Evolutionary conservation across 306 rosid genomes (phyloP), one percentile per base, ranked within the genome.

Genomic region (Dryas drummondii): DNA sequence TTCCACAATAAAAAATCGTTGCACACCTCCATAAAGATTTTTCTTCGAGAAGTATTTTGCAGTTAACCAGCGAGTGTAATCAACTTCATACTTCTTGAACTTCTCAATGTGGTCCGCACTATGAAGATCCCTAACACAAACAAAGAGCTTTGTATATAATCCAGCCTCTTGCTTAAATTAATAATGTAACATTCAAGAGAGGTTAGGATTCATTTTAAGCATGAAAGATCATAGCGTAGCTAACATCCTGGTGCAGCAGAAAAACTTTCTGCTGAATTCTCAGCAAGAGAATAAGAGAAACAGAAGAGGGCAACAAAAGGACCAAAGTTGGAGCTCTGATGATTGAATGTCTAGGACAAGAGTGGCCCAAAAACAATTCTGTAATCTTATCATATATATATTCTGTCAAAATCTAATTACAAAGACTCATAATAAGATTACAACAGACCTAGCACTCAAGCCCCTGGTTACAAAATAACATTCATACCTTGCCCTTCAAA

Each of bases 31-130:
- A 86, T 84, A 83, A 16, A 86, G 80, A 73, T 82, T 79, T 51
- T 61, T 86, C 62, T 77, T 81, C 7, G 90, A 81, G 78, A 86
- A 86, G 75, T 86, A 86, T 55, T 81, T 86, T 56, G 84, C 86
- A 83, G 76, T 81, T 72, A 86, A 66, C 73, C 86, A 82, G 42
- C 68, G 76, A 45, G 86, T 71, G 81, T 81, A 86, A 72, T 81
- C 88, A 66, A 76, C 81, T 81, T 86, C 88, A 75, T 83, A 86
- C 56, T 81, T 84, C 82, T 81, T 79, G 74, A 84, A 86, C 79
- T 81, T 86, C 75, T 86, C 81, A n/a, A 32, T 74, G 71, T 72
- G 78, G 45, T 67, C 67, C 8, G 77, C 61, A 6, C 62, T 42
- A 72, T 79, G 67, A 47, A 81, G 71, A 27, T 81, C 81, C 44